phyloP scores from a whole-genome alignment of 768 basidiomycete genomes.

The Panus rudis region DNA sequence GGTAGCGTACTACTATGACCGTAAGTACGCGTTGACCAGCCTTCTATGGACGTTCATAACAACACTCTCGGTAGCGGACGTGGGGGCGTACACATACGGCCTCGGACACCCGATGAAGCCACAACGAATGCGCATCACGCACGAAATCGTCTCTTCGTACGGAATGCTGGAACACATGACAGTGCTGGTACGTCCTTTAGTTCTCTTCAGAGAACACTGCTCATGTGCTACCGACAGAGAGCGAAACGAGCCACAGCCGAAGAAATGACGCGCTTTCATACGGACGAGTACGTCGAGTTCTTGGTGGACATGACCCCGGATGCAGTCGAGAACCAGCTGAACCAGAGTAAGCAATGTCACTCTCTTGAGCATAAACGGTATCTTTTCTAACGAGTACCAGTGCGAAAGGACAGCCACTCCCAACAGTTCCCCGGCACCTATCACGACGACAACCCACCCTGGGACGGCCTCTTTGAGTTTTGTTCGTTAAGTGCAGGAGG shows the following conservation, averaged over 20 bases:
- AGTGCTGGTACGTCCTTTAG: conserved; percentile 55
- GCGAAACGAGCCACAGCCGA: conserved; percentile 29
- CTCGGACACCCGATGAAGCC: conserved; percentile 95
- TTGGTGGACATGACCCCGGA: conserved; percentile 85
- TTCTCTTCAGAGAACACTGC: neutral
- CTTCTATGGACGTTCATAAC: no score
- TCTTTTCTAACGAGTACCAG: neutral
- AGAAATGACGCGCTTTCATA: conserved; percentile 88
- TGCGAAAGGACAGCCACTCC: no score
- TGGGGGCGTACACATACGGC: conserved; percentile 76
- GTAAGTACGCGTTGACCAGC: conserved; percentile 40
- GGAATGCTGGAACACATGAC: conserved; percentile 94
- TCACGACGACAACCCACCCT: conserved; percentile 87
- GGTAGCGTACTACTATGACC: conserved; percentile 77
- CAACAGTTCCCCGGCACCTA: no score
- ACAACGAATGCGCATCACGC: conserved; percentile 88
- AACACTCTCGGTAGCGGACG: no score
- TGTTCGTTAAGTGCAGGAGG: conserved; percentile 96
- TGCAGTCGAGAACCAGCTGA: conserved; percentile 79
- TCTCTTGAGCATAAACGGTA: conserved; percentile 11
- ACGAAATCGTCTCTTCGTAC: conserved; percentile 86
- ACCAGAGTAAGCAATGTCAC: conserved; percentile 80
- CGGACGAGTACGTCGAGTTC: conserved; percentile 97
- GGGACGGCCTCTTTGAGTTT: conserved; percentile 95
- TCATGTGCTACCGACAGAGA: conserved; percentile 15